Percentiles rank a stretch among this genome's conserved stretches.
Evolutionary conservation across 495 filamentous ascomycete genomes (phyloP).

Genomic region (Daldinia concentrica): DNA sequence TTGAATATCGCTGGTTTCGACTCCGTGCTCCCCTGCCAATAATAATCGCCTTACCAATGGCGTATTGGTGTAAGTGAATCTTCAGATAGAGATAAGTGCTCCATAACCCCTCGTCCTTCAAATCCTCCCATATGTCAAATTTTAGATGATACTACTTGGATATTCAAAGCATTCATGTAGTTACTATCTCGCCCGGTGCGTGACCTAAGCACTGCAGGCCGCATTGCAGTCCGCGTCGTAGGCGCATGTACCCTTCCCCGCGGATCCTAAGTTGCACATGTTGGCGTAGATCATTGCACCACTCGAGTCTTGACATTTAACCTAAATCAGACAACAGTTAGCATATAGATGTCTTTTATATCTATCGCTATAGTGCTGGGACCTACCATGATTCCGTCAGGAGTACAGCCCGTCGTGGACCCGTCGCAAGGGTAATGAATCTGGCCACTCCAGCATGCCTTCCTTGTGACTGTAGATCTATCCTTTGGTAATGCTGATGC

Average conservation of each 20-base stretch:
- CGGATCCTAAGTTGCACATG: slow-evolving; percentile 11
- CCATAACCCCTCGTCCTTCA: neutral
- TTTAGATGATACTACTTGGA: neutral
- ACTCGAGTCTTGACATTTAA: slow-evolving; percentile 17
- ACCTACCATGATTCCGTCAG: slow-evolving; percentile 33
- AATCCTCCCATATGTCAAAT: neutral
- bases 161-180: neutral
- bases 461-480: neutral
- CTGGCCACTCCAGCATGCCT: slow-evolving; percentile 27
- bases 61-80: too few species aligned
- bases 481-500: slow-evolving; percentile 1
- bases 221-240: slow-evolving; percentile 34
- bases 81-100: too few species aligned
- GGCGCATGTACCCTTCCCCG: slow-evolving; percentile 6
- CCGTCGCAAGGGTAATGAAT: slow-evolving; percentile 28
- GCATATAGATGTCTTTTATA: neutral
- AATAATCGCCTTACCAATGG: neutral
- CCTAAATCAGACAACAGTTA: slow-evolving; percentile 17
- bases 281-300: slow-evolving; percentile 21
- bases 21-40: neutral
- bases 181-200: neutral
- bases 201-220: slow-evolving; percentile 7
- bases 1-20: neutral
- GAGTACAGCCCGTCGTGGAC: slow-evolving; percentile 22
- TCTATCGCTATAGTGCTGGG: neutral